A percentile compares a stretch with the other conserved stretches of the same genome.
Conservation (phyloP, 1,284 basidiomycete species). For the Gymnopus androsaceus region DNA sequence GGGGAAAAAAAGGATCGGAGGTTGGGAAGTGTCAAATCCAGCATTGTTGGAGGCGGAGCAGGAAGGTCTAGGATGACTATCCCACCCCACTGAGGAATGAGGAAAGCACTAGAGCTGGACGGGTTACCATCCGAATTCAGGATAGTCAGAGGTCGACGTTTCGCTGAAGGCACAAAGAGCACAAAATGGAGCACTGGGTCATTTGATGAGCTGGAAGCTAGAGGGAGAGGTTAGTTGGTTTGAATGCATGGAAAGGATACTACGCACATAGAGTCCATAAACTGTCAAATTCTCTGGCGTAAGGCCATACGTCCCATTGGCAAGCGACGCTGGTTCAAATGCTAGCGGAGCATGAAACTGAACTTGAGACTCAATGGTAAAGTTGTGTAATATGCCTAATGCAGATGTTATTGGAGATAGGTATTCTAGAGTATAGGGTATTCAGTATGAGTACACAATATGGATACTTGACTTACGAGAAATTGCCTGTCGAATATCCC, state of each 20-base stretch:
- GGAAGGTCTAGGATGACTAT: too few relatives aligned
- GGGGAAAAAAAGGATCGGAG: too few relatives aligned
- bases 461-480: constrained; percentile 57
- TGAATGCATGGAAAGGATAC: constrained; percentile 9
- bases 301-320: constrained; percentile 53
- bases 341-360: constrained; percentile 90
- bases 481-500: constrained; percentile 73
- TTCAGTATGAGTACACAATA: too few relatives aligned
- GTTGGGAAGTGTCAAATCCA: too few relatives aligned
- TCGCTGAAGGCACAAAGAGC: too few relatives aligned
- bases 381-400: constrained; percentile 78
- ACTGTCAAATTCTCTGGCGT: constrained; percentile 82
- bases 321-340: constrained; percentile 62
- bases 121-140: constrained; percentile 59
- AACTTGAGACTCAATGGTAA: constrained; percentile 92
- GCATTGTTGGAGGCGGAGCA: too few relatives aligned
- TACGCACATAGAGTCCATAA: constrained; percentile 87
- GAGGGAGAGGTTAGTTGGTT: constrained; percentile 6
- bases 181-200: too few relatives aligned
- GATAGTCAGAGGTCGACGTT: too few relatives aligned
- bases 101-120: too few relatives aligned
- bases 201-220: constrained; percentile 81
- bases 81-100: too few relatives aligned
- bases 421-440: constrained; percentile 57
- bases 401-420: constrained; percentile 66